A percentile compares a stretch with the other conserved stretches of the same genome.
These are phyloP conservation scores for Chytriomyces confervae DNA, from an alignment of 192 early-diverging fungal species.

Conservation along the genomic window DNA sequence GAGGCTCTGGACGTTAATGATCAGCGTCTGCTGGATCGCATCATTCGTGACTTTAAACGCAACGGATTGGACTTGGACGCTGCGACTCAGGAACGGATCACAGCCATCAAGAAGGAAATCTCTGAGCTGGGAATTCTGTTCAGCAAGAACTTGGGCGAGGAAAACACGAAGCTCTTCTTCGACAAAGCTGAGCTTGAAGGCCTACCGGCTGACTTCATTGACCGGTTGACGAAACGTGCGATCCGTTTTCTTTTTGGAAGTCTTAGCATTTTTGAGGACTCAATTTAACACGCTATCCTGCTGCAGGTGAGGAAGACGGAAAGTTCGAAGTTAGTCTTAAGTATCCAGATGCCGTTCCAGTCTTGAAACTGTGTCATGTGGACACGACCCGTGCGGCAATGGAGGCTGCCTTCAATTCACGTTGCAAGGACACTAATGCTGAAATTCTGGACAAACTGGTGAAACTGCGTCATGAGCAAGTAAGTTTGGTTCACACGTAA, in stretches of 20 bases:
- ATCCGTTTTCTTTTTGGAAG: conserved; percentile 7
- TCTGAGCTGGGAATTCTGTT: conserved; percentile 74
- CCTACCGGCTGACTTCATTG: conserved; percentile 74
- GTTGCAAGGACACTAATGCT: conserved; percentile 15
- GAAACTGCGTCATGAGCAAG: conserved; percentile 21
- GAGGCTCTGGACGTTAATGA: conserved; percentile 62
- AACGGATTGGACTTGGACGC: conserved; percentile 74
- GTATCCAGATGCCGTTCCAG: conserved; percentile 61
- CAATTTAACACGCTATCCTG: neutral
- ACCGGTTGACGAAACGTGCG: conserved; percentile 58
- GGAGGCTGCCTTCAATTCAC: conserved; percentile 21
- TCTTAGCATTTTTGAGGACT: neutral
- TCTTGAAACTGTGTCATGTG: conserved; percentile 23
- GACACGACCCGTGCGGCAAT: conserved; percentile 6
- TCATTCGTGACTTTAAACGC: conserved; percentile 68
- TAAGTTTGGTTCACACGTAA: neutral
- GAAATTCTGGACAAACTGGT: conserved; percentile 27
- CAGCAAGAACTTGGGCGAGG: conserved; percentile 73
- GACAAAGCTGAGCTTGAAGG: conserved; percentile 71
- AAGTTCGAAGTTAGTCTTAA: conserved; percentile 76
- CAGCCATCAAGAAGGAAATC: conserved; percentile 69
- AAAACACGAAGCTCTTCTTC: conserved; percentile 55
- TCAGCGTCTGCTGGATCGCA: conserved; percentile 71
- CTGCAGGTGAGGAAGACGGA: conserved; percentile 54
- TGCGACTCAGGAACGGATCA: conserved; percentile 65